Percentiles rank a stretch among this genome's conserved stretches.
Evolutionary conservation across 345 rosid genomes (phyloP).

Genomic region (Brassica cretica): DNA sequence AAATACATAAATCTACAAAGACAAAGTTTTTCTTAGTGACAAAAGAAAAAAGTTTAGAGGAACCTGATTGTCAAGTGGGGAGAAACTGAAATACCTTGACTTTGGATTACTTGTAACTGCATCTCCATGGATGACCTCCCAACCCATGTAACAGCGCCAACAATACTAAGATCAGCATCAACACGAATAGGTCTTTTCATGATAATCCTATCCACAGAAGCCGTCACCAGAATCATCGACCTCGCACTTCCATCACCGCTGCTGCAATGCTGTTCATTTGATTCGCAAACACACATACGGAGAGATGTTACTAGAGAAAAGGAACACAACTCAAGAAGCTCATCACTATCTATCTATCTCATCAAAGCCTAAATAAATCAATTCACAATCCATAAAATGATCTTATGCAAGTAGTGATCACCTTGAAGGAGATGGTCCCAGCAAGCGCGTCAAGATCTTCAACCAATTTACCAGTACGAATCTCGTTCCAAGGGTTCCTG

Average conservation of each 20-base stretch:
- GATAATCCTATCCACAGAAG: slow-evolving; percentile 81
- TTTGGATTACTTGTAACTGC: slow-evolving; percentile 72
- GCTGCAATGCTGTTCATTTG: slow-evolving; percentile 62
- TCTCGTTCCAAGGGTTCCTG: slow-evolving; percentile 83
- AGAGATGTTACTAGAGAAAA: not conserved
- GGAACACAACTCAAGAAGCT: not conserved
- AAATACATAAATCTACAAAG: not conserved
- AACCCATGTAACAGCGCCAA: slow-evolving; percentile 85
- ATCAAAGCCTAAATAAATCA: not conserved
- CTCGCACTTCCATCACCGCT: slow-evolving; percentile 55
- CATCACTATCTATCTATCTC: not conserved
- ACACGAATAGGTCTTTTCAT: slow-evolving; percentile 65
- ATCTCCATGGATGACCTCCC: slow-evolving; percentile 92
- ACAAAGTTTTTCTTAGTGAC: not conserved
- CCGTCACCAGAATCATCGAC: slow-evolving; percentile 77
- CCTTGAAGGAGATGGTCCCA: slow-evolving; percentile 85
- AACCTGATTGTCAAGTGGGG: not conserved
- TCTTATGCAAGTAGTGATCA: too few relatives aligned
- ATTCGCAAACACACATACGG: not conserved
- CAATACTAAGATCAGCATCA: slow-evolving; percentile 57
- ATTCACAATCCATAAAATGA: not conserved
- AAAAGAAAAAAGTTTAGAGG: not conserved
- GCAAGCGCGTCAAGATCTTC: slow-evolving; percentile 98
- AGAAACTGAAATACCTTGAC: slow-evolving; percentile 47
- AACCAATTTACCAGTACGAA: slow-evolving; percentile 77